Base-by-base conservation (phyloP, 2,329 filamentous ascomycete genomes). In the Ophiocordyceps australis region DNA sequence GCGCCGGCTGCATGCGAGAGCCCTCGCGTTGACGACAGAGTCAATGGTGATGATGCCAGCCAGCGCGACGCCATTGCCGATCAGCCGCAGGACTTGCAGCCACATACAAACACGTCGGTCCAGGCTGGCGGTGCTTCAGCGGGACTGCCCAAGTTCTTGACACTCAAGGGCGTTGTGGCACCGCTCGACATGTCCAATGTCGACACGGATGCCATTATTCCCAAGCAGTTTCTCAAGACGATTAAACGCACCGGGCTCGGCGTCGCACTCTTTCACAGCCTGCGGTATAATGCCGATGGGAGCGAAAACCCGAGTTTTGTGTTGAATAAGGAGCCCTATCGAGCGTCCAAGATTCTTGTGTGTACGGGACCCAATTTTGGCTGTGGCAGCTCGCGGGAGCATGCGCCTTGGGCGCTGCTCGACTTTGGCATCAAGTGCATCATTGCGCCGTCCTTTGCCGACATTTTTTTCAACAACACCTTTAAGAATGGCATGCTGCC, bases 401-500 rank as follows among this genome's bases (percentile, higher is more conserved):
- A 95, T 57, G 89, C 89, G 3, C 89, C 89, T 1, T 95, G 89
- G 89, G 86, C 89, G 5, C 67, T 95, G 14, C 73, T 92, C 30
- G 89, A 95, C 55, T 95, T 95, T 41, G 89, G 89, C 38, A 93
- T 98, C 57, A 81, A 77, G 47, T 86, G 77, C 49, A 65, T 95
- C 42, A 92, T 95, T 39, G 89, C 86, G 1, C 81, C 82, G 2
- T 85, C 78, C 2, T 71, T 66, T 33, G 58, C 52, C 31, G 52
- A 55, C 31, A 98, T 98, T 52, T 94, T 94, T 71, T 91, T 86
- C 70, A 94, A 93, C 70, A 98, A 98, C 63, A 89, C 79, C n/a
- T 95, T 94, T 69, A 95, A 98, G 67, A 98, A 98, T 59, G 86
- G 86, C 58, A 95, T 95, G 89, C 62, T 95, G 35, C 85, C 86